Percentiles rank a stretch among this genome's conserved stretches.
Conservation (phyloP, 352 stramenopile species). For the Pythium brassicae region DNA sequence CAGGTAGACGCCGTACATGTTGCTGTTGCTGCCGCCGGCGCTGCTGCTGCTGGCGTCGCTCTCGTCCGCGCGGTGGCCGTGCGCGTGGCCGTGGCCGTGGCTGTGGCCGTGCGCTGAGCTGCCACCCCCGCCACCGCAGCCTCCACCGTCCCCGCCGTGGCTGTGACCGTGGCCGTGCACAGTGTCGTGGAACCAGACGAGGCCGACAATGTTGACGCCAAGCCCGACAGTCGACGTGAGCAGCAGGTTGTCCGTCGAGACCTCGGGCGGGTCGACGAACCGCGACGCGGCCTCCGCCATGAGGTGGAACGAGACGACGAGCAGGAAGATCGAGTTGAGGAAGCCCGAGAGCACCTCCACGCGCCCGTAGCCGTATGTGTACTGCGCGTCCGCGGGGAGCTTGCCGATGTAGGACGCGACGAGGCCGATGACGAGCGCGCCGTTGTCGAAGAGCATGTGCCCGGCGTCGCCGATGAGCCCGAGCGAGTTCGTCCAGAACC, state of each 20-base stretch:
- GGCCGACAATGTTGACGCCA: constrained; percentile 81
- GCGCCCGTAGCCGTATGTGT: constrained; percentile 84
- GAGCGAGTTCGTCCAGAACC: constrained; percentile 81
- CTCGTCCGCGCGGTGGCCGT: constrained; percentile 9
- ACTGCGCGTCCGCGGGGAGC: constrained; percentile 60
- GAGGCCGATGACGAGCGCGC: constrained; percentile 79
- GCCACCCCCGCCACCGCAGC: constrained; percentile 26
- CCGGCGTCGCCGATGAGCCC: constrained; percentile 83
- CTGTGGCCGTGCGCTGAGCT: constrained; percentile 49
- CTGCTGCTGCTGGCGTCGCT: not conserved
- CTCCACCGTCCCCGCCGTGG: constrained; percentile 27
- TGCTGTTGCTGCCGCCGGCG: constrained; percentile 55
- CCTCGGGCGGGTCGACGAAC: constrained; percentile 69
- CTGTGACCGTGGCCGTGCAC: constrained; percentile 74
- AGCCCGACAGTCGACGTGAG: constrained; percentile 80
- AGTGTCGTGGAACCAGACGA: constrained; percentile 90
- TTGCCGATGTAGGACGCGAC: constrained; percentile 80
- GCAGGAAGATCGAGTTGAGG: constrained; percentile 79
- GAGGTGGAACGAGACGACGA: constrained; percentile 83
- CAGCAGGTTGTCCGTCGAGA: constrained; percentile 82
- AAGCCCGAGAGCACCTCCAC: constrained; percentile 86
- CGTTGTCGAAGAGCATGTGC: constrained; percentile 89
- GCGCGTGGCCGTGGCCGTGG: constrained; percentile 32
- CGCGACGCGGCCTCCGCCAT: constrained; percentile 73
- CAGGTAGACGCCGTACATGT: constrained; percentile 90